Conservation (phyloP, 2,329 filamentous ascomycete genomes). For the Myriangium duriaei region DNA sequence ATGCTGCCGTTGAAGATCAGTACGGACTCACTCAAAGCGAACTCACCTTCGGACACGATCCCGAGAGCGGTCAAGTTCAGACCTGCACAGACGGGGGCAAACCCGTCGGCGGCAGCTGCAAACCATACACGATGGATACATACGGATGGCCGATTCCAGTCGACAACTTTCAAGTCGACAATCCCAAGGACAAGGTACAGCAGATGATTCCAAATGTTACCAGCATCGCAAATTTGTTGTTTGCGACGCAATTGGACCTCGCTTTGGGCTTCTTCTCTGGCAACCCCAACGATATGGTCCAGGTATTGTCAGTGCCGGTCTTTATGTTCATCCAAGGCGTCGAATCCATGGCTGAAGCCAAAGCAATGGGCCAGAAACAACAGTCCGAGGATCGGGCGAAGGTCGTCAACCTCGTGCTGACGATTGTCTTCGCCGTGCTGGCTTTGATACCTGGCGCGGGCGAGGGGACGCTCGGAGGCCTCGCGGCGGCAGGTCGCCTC, state of each 20-base stretch:
- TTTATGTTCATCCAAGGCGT: constrained; percentile 12
- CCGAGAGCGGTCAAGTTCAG: neutral
- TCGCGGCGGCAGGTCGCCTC: constrained; percentile 8
- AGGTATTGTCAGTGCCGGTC: constrained; percentile 11
- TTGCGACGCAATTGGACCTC: constrained; percentile 10
- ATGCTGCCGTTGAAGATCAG: neutral
- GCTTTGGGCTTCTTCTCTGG: constrained; percentile 7
- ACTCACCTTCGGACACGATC: constrained; percentile 4
- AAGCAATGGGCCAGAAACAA: constrained; percentile 4
- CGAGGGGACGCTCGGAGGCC: constrained; percentile 6
- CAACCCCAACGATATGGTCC: constrained; percentile 4
- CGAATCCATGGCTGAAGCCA: constrained; percentile 11
- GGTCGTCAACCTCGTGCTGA: neutral
- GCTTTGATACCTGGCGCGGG: constrained; percentile 2
- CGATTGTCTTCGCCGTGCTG: neutral
- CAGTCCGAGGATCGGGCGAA: constrained; percentile 8
- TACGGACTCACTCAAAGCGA: constrained; percentile 4
- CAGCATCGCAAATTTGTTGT: constrained; percentile 4
- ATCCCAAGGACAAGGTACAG: constrained; percentile 8
- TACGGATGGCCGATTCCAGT: neutral
- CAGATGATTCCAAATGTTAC: constrained; percentile 9
- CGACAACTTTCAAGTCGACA: constrained; percentile 1
- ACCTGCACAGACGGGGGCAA: neutral
- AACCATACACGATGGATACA: constrained; percentile 1
- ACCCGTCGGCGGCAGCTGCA: neutral